These are phyloP conservation scores for Stephania cephalantha DNA, from an alignment of 164 flowering plant genomes.

Conservation along the genomic window DNA sequence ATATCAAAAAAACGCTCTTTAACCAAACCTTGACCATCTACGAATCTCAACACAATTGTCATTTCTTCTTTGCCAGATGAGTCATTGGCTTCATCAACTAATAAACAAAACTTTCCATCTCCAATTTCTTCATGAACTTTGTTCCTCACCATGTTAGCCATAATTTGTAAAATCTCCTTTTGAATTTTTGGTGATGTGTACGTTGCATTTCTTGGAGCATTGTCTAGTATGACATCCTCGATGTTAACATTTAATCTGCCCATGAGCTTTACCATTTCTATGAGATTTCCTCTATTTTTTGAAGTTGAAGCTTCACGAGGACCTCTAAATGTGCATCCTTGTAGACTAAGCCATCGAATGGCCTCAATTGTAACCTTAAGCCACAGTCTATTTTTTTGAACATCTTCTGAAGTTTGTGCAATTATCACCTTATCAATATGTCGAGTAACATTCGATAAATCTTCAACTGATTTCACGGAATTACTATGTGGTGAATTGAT, in stretches of 20 bases:
- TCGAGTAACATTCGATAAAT: not conserved
- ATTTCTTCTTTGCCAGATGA: conserved; percentile 15
- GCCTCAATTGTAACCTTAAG: not conserved
- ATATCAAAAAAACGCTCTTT: conserved; percentile 4
- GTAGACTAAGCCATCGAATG: conserved; percentile 10
- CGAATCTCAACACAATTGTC: conserved; percentile 19
- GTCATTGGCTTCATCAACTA: conserved; percentile 22
- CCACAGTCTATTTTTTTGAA: not conserved
- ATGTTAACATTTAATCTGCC: not conserved
- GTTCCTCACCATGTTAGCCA: conserved; percentile 3
- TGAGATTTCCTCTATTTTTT: not conserved
- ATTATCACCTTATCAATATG: conserved; percentile 7
- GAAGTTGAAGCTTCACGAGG: conserved; percentile 7
- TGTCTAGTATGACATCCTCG: no score
- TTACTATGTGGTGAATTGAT: not conserved
- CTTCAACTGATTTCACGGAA: not conserved
- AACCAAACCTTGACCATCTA: conserved; percentile 10
- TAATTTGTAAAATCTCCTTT: conserved; percentile 14
- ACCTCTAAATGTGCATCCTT: conserved; percentile 16
- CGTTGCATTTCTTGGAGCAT: not conserved
- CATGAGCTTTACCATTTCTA: conserved; percentile 9
- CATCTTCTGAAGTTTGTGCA: not conserved
- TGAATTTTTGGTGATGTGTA: conserved; percentile 16
- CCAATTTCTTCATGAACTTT: not conserved
- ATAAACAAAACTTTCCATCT: conserved; percentile 17